Evolutionary conservation across 2,329 filamentous ascomycete species (phyloP), one percentile per base, ranked within the genome.

Genomic region (Akanthomyces lecanii): DNA sequence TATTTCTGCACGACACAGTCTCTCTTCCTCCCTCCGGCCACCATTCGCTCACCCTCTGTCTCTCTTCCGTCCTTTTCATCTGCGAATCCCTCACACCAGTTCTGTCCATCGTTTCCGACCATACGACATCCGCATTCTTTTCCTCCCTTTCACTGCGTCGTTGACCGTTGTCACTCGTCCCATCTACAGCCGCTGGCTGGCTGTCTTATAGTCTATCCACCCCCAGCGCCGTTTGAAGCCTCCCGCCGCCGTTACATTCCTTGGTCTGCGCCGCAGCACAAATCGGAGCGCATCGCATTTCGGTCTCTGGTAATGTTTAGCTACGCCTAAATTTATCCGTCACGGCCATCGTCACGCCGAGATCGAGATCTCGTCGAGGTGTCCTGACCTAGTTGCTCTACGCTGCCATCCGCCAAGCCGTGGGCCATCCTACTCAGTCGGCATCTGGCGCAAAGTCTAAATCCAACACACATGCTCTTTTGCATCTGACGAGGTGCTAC

Each of bases 1-100:
- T 36, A 42, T 51, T 60, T 60, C 36, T 51, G 57, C 45, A 60
- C 57, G 33, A 59, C 56, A 44, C 53, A 59, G 33, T 30, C 57
- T 60, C 57, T 60, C 56, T 51, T 44, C 57, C 57, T 60, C 45
- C 57, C 45, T 60, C 45, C 23, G 23, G 57, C 36, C 33, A n/a
- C 36, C 57, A 30, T 21, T 51, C 47, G 30, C 45, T 51, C 18
- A 5, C 47, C 38, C 40, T 47, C 40, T 47, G 40, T 33, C 40
- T 58, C 44, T 45, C 30, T 50, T 25, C 12, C 11, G n/a, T 12
- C 30, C 18, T 16, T 23, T 44, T 25, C 18, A 36, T 58, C 42
- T 25, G n/a, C 44, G 33, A 51, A 30, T 51, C 36, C 23, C 14
- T 28, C 45, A 14, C 45, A 3, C 30, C 56, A 12, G 14, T 12